phyloP scores from a whole-genome alignment of 1,139 yeast genomes.

The Pichia sp. region DNA sequence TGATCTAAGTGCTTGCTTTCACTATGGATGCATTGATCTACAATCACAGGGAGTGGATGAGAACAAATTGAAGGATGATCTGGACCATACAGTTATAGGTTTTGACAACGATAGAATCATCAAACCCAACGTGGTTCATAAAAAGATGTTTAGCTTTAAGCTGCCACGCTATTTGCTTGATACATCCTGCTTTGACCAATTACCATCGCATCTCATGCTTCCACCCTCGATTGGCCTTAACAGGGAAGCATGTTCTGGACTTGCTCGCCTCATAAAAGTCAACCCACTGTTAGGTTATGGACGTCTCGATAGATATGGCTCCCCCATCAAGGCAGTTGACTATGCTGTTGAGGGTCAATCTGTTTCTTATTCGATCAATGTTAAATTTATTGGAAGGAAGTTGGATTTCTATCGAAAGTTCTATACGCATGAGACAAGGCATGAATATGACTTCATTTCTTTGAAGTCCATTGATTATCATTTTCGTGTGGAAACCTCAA shows the following conservation, averaged over 20 bases:
- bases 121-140: slow-evolving; percentile 44
- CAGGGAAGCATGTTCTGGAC: slow-evolving; percentile 14
- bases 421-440: slow-evolving; percentile 13
- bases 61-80: slow-evolving; percentile 3
- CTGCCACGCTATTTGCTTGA: slow-evolving; percentile 55
- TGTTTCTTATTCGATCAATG: slow-evolving; percentile 22
- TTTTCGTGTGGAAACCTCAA: slow-evolving; percentile 19
- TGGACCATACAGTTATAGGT: slow-evolving; percentile 46
- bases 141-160: slow-evolving; percentile 58
- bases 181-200: slow-evolving; percentile 46
- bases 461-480: slow-evolving; percentile 17
- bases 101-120: slow-evolving; percentile 44
- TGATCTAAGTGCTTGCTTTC: slow-evolving; percentile 37
- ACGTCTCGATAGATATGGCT: slow-evolving; percentile 30
- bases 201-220: slow-evolving; percentile 40
- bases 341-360: slow-evolving; percentile 18
- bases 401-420: slow-evolving; percentile 17
- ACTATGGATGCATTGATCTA: slow-evolving; percentile 27
- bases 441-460: slow-evolving; percentile 18
- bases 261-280: slow-evolving; percentile 14
- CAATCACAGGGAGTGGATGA: slow-evolving; percentile 8
- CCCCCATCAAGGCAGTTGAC: slow-evolving; percentile 29
- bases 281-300: slow-evolving; percentile 34
- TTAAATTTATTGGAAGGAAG: slow-evolving; percentile 22
- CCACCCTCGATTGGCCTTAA: slow-evolving; percentile 64